Percentiles rank a stretch among this genome's conserved stretches.
These are phyloP conservation scores for Ensete glaucum DNA, from an alignment of 176 grass and related monocot genomes.

Conservation along the genomic window DNA sequence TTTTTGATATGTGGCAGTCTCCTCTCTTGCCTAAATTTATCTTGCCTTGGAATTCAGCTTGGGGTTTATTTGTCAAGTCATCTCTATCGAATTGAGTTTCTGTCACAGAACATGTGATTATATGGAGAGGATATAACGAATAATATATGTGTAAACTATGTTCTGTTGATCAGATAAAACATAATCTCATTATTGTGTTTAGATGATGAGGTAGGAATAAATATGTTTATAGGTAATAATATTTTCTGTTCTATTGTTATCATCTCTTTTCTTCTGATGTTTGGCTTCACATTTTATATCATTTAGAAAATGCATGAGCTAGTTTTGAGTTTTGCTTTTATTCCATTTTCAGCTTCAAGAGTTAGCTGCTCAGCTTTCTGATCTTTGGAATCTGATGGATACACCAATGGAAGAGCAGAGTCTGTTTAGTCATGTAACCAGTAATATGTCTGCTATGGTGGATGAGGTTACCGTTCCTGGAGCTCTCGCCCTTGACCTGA, in stretches of 20 bases:
- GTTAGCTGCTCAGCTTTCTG: slow-evolving; percentile 60
- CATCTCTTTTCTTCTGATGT: too few species aligned
- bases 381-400: slow-evolving; percentile 96
- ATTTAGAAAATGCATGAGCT: not conserved
- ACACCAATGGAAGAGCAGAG: slow-evolving; percentile 37
- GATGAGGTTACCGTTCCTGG: slow-evolving; percentile 62
- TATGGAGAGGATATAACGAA: not conserved
- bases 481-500: slow-evolving; percentile 66
- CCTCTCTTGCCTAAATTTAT: too few species aligned
- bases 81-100: not conserved
- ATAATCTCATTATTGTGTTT: too few species aligned
- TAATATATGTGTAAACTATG: too few species aligned
- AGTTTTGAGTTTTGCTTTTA: slow-evolving; percentile 12
- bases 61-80: not conserved
- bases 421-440: slow-evolving; percentile 61
- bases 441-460: slow-evolving; percentile 50
- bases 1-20: too few species aligned
- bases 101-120: not conserved
- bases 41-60: too few species aligned
- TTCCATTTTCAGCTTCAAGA: slow-evolving; percentile 61
- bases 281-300: not conserved
- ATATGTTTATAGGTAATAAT: too few species aligned
- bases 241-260: too few species aligned
- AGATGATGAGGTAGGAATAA: not conserved
- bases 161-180: not conserved